Conservation (phyloP, 495 filamentous ascomycete genomes). For the Podospora fimiseda region DNA sequence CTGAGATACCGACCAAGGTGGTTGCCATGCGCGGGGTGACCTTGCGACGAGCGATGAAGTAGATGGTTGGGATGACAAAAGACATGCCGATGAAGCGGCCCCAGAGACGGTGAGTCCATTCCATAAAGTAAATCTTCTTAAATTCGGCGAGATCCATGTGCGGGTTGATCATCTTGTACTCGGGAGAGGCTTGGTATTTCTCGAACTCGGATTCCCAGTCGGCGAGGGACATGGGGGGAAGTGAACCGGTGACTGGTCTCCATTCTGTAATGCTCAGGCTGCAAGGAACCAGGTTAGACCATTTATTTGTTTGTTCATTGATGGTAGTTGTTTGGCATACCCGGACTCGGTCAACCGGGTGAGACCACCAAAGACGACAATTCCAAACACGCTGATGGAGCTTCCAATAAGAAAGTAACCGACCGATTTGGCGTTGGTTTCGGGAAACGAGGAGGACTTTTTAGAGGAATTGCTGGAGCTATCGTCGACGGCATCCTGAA, state of each 20-base stretch:
- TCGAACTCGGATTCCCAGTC: constrained; percentile 90
- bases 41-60: constrained; percentile 76
- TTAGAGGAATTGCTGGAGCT: not conserved
- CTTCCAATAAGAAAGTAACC: constrained; percentile 92
- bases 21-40: constrained; percentile 72
- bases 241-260: constrained; percentile 88
- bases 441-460: constrained; percentile 53
- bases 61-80: constrained; percentile 78
- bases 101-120: constrained; percentile 96
- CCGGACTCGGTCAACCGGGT: constrained; percentile 94
- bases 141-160: constrained; percentile 89
- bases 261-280: constrained; percentile 99
- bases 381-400: constrained; percentile 87
- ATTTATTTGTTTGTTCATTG: not conserved
- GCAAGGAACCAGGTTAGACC: constrained; percentile 1
- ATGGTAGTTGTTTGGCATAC: too few relatives aligned
- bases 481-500: not conserved
- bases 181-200: constrained; percentile 84
- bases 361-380: constrained; percentile 90
- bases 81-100: constrained; percentile 86
- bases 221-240: constrained; percentile 68
- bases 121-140: constrained; percentile 99
- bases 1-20: constrained; percentile 75
- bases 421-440: constrained; percentile 63
- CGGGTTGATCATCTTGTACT: constrained; percentile 84